phyloP scores from a whole-genome alignment of 257 asterid genomes.

The Salvia rosmarinus region DNA sequence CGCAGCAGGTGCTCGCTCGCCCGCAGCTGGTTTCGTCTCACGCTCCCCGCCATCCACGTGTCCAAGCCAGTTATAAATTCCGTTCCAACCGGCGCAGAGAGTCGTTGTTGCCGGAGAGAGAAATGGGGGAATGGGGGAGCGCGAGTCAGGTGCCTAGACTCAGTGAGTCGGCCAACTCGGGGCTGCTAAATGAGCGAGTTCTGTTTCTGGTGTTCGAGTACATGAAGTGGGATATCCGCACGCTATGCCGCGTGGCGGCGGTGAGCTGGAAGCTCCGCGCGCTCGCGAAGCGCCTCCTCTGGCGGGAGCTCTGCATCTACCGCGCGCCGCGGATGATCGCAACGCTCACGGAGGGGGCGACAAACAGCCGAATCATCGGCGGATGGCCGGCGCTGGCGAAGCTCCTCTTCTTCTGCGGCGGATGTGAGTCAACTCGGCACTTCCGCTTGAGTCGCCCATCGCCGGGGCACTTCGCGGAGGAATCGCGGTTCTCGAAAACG shows the following conservation, averaged over 20 bases:
- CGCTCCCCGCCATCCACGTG: slow-evolving; percentile 20
- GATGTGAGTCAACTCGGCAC: slow-evolving; percentile 60
- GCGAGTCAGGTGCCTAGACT: slow-evolving; percentile 39
- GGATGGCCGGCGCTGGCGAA: slow-evolving; percentile 86
- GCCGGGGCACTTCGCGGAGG: slow-evolving; percentile 62
- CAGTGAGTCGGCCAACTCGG: slow-evolving; percentile 50
- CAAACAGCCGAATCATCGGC: slow-evolving; percentile 49
- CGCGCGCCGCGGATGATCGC: slow-evolving; percentile 65
- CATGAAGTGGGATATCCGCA: slow-evolving; percentile 70
- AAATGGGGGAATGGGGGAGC: slow-evolving; percentile 32
- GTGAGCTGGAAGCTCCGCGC: slow-evolving; percentile 68
- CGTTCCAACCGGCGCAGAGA: slow-evolving; percentile 1
- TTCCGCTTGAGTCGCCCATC: slow-evolving; percentile 40
- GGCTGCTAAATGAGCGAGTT: slow-evolving; percentile 63
- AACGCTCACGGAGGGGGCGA: slow-evolving; percentile 45
- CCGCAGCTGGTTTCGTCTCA: background rate
- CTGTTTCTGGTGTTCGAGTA: slow-evolving; percentile 53
- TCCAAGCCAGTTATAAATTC: slow-evolving; percentile 15
- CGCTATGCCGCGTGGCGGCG: slow-evolving; percentile 52
- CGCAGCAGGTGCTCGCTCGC: slow-evolving; percentile 18
- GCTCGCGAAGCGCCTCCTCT: slow-evolving; percentile 62
- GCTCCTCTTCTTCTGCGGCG: slow-evolving; percentile 77
- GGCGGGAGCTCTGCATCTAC: slow-evolving; percentile 71
- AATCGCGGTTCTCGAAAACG: slow-evolving; percentile 82
- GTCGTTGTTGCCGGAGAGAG: background rate